phyloP scores from a whole-genome alignment of 2,329 filamentous ascomycete species.

The Colletotrichum salicis region DNA sequence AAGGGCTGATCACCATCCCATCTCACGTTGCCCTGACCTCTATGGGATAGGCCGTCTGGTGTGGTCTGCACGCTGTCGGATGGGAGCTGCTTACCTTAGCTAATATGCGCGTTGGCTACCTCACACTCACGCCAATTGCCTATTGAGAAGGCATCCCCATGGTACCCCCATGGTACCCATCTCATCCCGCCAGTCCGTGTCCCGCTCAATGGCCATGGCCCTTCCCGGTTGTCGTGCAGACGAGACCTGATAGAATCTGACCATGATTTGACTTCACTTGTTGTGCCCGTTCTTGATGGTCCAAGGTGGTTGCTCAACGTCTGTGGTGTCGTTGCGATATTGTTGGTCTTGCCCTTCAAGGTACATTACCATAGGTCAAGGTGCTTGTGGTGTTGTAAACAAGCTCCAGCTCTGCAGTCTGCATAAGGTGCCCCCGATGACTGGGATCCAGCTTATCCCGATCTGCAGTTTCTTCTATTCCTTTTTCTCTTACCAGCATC shows the following conservation, averaged over 20 bases:
- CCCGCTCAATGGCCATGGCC: background rate
- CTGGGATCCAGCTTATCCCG: slow-evolving; percentile 3
- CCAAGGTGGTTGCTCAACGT: background rate
- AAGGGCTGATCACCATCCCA: slow-evolving; percentile 20
- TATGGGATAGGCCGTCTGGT: slow-evolving; percentile 3
- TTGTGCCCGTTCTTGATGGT: background rate
- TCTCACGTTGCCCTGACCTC: slow-evolving; percentile 12
- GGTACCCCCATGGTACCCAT: background rate
- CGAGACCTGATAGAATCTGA: slow-evolving; percentile 8
- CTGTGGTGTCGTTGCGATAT: background rate
- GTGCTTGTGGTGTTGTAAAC: slow-evolving; percentile 8
- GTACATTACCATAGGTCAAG: no score
- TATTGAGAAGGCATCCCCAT: background rate
- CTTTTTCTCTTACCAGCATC: background rate
- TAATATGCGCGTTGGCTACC: background rate
- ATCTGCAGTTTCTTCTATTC: slow-evolving; percentile 10
- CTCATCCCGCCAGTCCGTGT: slow-evolving; percentile 14
- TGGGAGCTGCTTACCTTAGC: slow-evolving; percentile 2
- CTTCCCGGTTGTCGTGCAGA: slow-evolving; percentile 16
- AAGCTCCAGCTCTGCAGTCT: slow-evolving; percentile 23
- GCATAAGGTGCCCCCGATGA: background rate
- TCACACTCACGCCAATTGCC: background rate
- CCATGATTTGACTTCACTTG: background rate
- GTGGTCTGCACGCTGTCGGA: background rate
- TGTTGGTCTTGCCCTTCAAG: background rate